Evolutionary conservation across 768 basidiomycete genomes (phyloP).

Genomic region (Erythrobasidium yunnanense): DNA sequence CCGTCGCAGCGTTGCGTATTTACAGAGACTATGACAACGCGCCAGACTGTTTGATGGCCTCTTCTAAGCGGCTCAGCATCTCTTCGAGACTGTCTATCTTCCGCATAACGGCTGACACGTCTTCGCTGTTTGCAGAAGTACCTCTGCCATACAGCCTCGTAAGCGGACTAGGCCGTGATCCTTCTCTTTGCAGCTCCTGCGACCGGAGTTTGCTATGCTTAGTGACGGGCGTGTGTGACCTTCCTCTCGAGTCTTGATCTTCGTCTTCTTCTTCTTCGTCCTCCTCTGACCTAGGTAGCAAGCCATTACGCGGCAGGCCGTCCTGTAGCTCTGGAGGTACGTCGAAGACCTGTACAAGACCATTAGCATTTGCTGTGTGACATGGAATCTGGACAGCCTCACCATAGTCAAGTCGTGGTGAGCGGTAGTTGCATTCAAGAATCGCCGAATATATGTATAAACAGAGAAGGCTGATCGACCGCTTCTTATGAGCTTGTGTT

Average conservation of each 20-base stretch:
- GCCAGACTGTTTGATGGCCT: background rate
- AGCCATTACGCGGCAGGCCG: background rate
- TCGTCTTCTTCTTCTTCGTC: background rate
- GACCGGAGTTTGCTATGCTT: background rate
- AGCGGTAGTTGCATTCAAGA: background rate
- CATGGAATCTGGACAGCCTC: too few relatives aligned
- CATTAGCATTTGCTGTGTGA: too few relatives aligned
- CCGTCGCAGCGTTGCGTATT: too few relatives aligned
- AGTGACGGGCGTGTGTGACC: background rate
- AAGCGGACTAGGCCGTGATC: background rate
- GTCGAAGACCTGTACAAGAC: too few relatives aligned
- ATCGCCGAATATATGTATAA: background rate
- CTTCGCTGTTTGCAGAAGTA: background rate
- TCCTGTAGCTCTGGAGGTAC: background rate
- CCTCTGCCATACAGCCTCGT: background rate
- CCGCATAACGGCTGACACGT: background rate
- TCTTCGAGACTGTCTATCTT: background rate
- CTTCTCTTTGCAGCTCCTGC: background rate
- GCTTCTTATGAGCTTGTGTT: background rate
- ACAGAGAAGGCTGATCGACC: too few relatives aligned
- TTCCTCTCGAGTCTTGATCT: background rate
- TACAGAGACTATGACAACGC: background rate
- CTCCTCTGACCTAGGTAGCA: background rate
- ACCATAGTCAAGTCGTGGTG: background rate
- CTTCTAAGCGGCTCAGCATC: background rate